Evolutionary conservation across 2,329 filamentous ascomycete genomes (phyloP), one percentile per base, ranked within the genome.

Genomic region (Monosporascus sp.): DNA sequence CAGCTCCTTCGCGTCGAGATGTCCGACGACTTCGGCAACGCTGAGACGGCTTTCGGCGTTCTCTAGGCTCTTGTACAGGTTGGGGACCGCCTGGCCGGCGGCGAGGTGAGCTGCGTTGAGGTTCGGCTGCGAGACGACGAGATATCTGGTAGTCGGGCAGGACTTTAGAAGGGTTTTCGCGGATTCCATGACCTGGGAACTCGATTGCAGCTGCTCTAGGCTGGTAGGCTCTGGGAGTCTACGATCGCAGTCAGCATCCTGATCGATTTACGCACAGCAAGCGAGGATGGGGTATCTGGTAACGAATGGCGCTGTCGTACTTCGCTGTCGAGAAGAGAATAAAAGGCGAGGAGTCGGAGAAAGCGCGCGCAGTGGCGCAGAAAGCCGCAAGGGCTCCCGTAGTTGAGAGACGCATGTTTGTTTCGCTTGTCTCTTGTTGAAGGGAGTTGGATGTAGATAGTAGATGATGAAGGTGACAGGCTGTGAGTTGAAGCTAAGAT

Each of bases 321-420:
- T 86, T 77, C 57, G 87, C 81, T 46, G 87, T 93, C 35, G 93
- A 97, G 70, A 95, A 87, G 60, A 97, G 75, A 68, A 96, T 81
- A 72, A 96, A 94, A 18, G 94, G 93, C 51, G 90, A 92, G 2
- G 92, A 90, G 72, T 96, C 87, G 58, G 83, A 85, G 70, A 96
- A 94, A 25, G 90, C 92, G 57, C 83, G 75, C 45, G 79, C 84
- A 24, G 78, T 77, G 55, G 81, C 78, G 60, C 81, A 77, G 63
- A 82, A 71, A 60, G 78, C 78, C 65, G 82, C 71, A 49, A 81
- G 67, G 61, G 77, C 70, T 55, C 76, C 71, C 65, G 79, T 65
- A 66, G 73, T 68, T 52, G 77, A 78, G 65, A 78, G 66, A 76
- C 78, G 81, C 83, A 86, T 86, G 60, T 52, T 31, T 48, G 7